A percentile compares a stretch with the other conserved stretches of the same genome.
These are phyloP conservation scores for Fraxinus paxiana DNA, from an alignment of 305 asterid species.

Conservation along the genomic window DNA sequence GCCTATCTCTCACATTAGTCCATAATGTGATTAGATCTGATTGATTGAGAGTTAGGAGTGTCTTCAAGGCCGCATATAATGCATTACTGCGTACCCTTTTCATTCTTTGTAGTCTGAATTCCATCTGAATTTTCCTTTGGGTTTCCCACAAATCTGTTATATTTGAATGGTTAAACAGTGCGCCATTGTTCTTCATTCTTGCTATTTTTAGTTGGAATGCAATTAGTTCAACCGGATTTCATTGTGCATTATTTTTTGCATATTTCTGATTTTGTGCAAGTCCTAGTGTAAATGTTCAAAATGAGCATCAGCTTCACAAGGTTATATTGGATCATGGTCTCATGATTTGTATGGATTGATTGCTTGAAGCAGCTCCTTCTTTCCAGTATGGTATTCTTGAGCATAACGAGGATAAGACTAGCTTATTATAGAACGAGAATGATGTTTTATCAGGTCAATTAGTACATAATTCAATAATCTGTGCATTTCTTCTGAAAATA, in stretches of 20 bases:
- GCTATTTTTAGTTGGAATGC: not conserved
- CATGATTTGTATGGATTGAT: not conserved
- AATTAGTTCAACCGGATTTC: not conserved
- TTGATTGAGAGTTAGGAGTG: slow-evolving; percentile 22
- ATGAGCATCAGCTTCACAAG: not conserved
- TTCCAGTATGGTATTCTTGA: not conserved
- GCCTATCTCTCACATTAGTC: not conserved
- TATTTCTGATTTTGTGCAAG: not conserved
- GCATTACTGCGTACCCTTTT: slow-evolving; percentile 21
- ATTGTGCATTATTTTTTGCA: not conserved
- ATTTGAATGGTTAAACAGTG: not conserved
- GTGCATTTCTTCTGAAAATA: not conserved
- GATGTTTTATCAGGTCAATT: not conserved
- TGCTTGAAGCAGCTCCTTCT: not conserved
- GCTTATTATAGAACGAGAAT: not conserved
- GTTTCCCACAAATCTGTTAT: not conserved
- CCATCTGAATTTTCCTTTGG: not conserved
- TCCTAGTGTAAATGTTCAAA: not conserved
- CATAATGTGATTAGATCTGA: not conserved
- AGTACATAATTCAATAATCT: not conserved
- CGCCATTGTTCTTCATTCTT: not conserved
- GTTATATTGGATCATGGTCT: too few relatives aligned
- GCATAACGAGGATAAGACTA: not conserved
- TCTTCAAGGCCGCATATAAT: slow-evolving; percentile 25
- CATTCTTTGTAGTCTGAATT: slow-evolving; percentile 41